A percentile compares a stretch with the other conserved stretches of the same genome.
phyloP scores from a whole-genome alignment of 352 stramenopile species.

The Globisporangium emineosum region DNA sequence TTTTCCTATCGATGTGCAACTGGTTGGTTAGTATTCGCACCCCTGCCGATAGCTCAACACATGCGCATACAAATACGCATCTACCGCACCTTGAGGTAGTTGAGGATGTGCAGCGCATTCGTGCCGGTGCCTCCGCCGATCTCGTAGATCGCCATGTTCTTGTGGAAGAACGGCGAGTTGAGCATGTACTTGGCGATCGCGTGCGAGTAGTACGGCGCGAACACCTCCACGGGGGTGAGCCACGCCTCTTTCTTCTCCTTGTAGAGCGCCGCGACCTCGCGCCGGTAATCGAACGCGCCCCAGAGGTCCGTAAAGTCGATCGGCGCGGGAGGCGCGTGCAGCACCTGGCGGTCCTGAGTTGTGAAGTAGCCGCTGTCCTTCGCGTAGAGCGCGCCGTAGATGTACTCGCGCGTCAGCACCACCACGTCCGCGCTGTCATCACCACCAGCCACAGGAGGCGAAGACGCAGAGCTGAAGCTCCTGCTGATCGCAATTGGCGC shows the following conservation, averaged over 20 bases:
- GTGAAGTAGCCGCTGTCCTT: slow-evolving; percentile 82
- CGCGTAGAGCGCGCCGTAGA: slow-evolving; percentile 79
- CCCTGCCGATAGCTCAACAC: background rate
- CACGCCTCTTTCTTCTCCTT: slow-evolving; percentile 70
- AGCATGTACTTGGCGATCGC: slow-evolving; percentile 88
- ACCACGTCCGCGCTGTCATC: background rate
- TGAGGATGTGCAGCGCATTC: slow-evolving; percentile 88
- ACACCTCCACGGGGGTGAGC: slow-evolving; percentile 90
- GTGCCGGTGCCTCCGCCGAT: slow-evolving; percentile 87
- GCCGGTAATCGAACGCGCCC: slow-evolving; percentile 72
- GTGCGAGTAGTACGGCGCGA: slow-evolving; percentile 84
- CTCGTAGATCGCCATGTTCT: slow-evolving; percentile 76
- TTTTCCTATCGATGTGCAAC: slow-evolving; percentile 22
- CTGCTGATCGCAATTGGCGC: background rate
- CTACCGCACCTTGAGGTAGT: slow-evolving; percentile 59
- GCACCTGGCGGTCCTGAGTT: slow-evolving; percentile 64
- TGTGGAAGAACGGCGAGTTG: slow-evolving; percentile 53
- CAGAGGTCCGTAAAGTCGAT: slow-evolving; percentile 81
- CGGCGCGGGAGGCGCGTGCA: slow-evolving; percentile 53
- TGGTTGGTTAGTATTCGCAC: background rate
- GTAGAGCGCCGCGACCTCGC: slow-evolving; percentile 63
- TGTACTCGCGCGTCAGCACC: slow-evolving; percentile 81
- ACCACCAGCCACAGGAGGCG: background rate
- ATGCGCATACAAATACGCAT: background rate
- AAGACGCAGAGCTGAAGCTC: background rate